phyloP scores from a whole-genome alignment of 2,329 filamentous ascomycete species.

The Exophiala bonariae region DNA sequence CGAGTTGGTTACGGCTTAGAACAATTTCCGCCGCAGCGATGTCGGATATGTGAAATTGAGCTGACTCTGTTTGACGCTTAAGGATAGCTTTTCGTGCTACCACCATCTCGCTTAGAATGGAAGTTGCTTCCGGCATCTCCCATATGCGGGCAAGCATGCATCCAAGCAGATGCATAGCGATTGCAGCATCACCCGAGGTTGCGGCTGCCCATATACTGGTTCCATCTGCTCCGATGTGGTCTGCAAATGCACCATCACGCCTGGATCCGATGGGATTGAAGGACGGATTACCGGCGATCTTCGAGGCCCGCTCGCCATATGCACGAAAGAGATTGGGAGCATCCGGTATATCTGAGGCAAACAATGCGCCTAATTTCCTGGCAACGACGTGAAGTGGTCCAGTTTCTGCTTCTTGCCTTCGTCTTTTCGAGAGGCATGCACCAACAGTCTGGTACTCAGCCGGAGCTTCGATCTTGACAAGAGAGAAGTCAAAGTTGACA shows the following conservation, averaged over 20 bases:
- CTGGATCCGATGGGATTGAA: conserved; percentile 7
- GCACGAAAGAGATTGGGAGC: conserved; percentile 36
- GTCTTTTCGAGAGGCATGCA: conserved; percentile 29
- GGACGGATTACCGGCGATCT: no score
- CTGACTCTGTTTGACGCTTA: no score
- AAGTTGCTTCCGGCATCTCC: conserved; percentile 26
- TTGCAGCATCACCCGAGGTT: conserved; percentile 32
- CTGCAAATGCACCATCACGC: background rate
- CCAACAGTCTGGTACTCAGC: conserved; percentile 38
- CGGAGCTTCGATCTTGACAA: conserved; percentile 43
- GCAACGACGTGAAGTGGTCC: conserved; percentile 40
- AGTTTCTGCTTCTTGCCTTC: conserved; percentile 39
- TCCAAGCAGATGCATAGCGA: conserved; percentile 33
- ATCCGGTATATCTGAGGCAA: conserved; percentile 34
- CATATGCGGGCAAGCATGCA: conserved; percentile 33
- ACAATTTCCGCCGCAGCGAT: no score
- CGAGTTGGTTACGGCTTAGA: no score
- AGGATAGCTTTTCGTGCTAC: conserved; percentile 22
- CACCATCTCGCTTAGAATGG: conserved; percentile 32
- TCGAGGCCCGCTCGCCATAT: conserved; percentile 36
- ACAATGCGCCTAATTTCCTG: conserved; percentile 41
- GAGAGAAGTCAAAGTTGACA: conserved; percentile 46
- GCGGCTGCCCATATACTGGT: conserved; percentile 40
- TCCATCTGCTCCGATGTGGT: conserved; percentile 31
- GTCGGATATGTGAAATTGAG: no score